Evolutionary conservation across 352 stramenopile species (phyloP), one percentile per base, ranked within the genome.

Genomic region (Thalassiosira ordinaria): DNA sequence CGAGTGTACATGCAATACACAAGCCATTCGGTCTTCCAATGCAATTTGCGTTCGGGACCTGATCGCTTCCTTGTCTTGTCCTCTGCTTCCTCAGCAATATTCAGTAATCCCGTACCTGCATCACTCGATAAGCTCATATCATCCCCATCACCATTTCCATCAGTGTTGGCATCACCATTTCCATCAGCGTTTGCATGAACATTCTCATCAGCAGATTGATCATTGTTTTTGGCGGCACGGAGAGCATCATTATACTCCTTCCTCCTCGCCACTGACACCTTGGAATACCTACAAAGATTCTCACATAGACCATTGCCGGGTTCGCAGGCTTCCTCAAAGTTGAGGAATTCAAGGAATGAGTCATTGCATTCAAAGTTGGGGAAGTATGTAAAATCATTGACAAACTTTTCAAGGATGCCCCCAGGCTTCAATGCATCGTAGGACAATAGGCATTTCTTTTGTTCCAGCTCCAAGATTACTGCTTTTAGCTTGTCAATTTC

Each of bases 1-100:
- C 47, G 37, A n/a, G 18, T 29, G 35, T 75, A 80, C 13, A 75
- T 63, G 53, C 47, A 61, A 56, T 80, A 80, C 4, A 75, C 63
- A 1, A 80, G 37, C 1, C 26, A 80, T 24, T 79, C 61, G 1
- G 70, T 79, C 55, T 79, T 79, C 61, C 63, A 79, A 31, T 57
- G 2, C 14, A 79, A 20, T 18, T 68, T 79, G 2, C 68, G 20
- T 14, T 37, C 27, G 18, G 2, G 26, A 49, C 47, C 65, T 41
- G 33, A n/a, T n/a, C n/a, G n/a, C n/a, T n/a, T n/a, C n/a, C 33
- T 41, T 5, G 33, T 5, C 5, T 41, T 41, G 33, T 41, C 33
- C 33, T 11, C n/a, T 7, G 18, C 44, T 14, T 14, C 63, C 13
- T 56, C 60, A 9, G 7, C 60, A n/a, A 8, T 33, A 56, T 69